Evolutionary conservation across 352 stramenopile genomes (phyloP).

Genomic region (Globisporangium abappressorium): DNA sequence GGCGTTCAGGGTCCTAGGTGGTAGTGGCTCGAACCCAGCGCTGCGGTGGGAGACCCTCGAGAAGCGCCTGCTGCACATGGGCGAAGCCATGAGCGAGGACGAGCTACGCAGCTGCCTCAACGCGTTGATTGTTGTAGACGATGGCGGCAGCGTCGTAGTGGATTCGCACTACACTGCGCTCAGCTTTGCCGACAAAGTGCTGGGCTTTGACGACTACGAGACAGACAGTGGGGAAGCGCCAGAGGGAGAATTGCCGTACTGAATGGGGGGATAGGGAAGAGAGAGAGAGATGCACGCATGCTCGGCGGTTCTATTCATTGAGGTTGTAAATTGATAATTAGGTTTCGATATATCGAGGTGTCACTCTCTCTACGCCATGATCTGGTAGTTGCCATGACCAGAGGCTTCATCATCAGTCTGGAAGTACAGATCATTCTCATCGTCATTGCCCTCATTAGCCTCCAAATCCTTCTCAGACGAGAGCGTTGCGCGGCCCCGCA

Average conservation of each 20-base stretch:
- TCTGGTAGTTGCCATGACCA: slow-evolving; percentile 21
- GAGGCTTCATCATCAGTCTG: slow-evolving; percentile 24
- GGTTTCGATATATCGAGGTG: background rate
- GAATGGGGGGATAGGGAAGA: background rate
- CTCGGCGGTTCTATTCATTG: background rate
- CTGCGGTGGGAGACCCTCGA: slow-evolving; percentile 71
- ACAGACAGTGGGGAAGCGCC: background rate
- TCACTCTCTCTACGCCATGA: slow-evolving; percentile 16
- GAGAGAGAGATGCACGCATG: background rate
- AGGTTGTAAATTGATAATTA: background rate
- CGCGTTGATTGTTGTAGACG: slow-evolving; percentile 54
- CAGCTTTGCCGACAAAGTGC: slow-evolving; percentile 79
- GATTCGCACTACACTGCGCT: slow-evolving; percentile 52
- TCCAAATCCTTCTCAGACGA: background rate
- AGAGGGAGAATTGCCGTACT: background rate
- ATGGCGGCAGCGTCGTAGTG: slow-evolving; percentile 24
- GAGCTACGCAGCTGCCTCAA: slow-evolving; percentile 80
- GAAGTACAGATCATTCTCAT: slow-evolving; percentile 19
- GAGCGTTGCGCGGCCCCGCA: slow-evolving; percentile 4
- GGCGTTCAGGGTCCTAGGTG: slow-evolving; percentile 60
- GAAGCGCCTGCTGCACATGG: slow-evolving; percentile 55
- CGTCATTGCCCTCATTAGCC: slow-evolving; percentile 1
- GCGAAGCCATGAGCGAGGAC: slow-evolving; percentile 77
- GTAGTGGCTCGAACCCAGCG: background rate
- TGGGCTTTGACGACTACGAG: slow-evolving; percentile 89